A percentile compares a stretch with the other conserved stretches of the same genome.
phyloP scores from a whole-genome alignment of 106 monocot genomes.

The Phalaenopsis equestris region DNA sequence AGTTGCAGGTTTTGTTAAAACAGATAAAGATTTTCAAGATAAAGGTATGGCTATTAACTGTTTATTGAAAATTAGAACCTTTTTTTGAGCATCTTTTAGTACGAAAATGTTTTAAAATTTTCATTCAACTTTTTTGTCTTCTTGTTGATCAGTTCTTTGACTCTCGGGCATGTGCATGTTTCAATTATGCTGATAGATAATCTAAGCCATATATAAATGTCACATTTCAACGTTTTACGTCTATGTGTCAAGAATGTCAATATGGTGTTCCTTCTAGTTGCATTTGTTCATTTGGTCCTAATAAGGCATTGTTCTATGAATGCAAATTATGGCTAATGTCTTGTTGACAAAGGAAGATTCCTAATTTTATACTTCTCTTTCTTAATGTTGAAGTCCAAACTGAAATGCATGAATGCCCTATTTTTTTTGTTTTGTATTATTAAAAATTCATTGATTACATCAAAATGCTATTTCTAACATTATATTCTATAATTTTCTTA shows the following conservation, averaged over 20 bases:
- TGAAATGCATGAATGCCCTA: not conserved
- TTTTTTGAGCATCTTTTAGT: not conserved
- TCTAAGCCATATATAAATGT: not conserved
- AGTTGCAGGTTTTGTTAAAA: constrained; percentile 93
- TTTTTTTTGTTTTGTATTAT: not conserved
- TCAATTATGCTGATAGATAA: not conserved
- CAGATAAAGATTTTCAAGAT: constrained; percentile 87
- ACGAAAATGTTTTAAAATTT: not conserved
- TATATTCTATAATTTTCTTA: not conserved
- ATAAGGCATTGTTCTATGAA: not conserved
- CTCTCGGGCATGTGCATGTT: not conserved
- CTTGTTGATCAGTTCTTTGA: not conserved
- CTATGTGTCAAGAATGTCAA: not conserved
- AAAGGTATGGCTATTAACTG: constrained; percentile 33
- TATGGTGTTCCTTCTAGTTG: not conserved
- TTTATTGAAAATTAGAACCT: not conserved
- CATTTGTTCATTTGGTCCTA: not conserved
- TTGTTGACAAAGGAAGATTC: not conserved
- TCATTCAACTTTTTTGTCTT: not conserved
- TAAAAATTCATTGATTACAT: not conserved
- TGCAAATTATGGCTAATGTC: not conserved
- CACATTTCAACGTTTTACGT: not conserved
- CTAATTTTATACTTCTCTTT: not conserved
- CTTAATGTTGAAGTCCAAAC: not conserved
- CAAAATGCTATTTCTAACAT: not conserved